Percentiles rank a stretch among this genome's conserved stretches.
These are phyloP conservation scores for Pseudoturritis turrita DNA, from an alignment of 345 rosid species.

Conservation along the genomic window DNA sequence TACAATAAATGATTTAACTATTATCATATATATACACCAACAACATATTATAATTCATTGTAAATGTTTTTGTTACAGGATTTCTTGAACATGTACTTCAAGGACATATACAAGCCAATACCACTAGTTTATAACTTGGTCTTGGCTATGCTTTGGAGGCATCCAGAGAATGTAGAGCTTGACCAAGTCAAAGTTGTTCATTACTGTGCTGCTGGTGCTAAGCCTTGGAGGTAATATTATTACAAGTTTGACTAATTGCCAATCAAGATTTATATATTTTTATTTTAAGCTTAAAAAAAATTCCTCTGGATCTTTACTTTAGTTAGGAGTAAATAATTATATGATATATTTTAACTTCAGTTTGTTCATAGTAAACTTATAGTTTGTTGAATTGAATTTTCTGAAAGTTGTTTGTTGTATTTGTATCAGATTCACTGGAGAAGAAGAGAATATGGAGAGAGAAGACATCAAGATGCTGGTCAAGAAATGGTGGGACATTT, in stretches of 20 bases:
- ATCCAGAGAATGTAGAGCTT: conserved; percentile 60
- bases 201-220: conserved; percentile 71
- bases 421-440: conserved; percentile 42
- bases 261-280: neutral
- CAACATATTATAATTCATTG: neutral
- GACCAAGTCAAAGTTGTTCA: conserved; percentile 63
- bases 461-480: conserved; percentile 52
- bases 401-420: neutral
- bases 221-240: conserved; percentile 47
- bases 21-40: neutral
- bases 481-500: conserved; percentile 59
- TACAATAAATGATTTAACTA: neutral
- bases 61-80: conserved; percentile 32
- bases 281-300: too few relatives aligned
- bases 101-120: conserved; percentile 54
- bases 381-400: too few relatives aligned
- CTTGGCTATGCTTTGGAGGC: conserved; percentile 79
- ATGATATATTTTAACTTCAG: neutral
- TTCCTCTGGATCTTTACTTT: neutral
- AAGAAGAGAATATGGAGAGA: conserved; percentile 55
- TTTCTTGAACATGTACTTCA: conserved; percentile 63
- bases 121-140: conserved; percentile 56
- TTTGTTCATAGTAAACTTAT: neutral
- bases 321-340: neutral
- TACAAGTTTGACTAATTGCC: neutral